Base-by-base conservation (phyloP, 2,329 filamentous ascomycete species). In the Trichophaea hybrida region DNA sequence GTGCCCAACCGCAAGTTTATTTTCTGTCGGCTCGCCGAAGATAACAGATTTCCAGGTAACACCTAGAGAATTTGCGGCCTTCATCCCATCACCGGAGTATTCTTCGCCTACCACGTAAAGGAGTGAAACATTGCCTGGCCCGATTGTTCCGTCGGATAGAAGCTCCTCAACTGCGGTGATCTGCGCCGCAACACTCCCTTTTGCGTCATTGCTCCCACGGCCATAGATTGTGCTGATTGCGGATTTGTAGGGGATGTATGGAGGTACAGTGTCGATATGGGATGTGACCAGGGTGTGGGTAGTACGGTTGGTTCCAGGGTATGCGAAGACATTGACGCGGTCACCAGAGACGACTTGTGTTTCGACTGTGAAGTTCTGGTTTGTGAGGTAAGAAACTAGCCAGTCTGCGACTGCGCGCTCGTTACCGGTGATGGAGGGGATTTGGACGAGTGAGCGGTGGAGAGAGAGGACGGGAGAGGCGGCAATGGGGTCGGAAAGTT, bases 21-120 rank as follows among this genome's bases (percentile, higher is more conserved):
- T 80, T 69, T 94, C 88, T 0, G 93, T 98, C 0, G 91, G 91
- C 71, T 98, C 93, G 44, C 93, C 91, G 69, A 96, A 97, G 68
- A 93, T 85, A 68, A 88, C 83, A 2, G 88, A 81, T 37, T 84
- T 78, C 75, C 81, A 83, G 15, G 59, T 69, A 65, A 77, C 63
- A 55, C 74, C 70, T 46, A 80, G 69, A 4, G 73, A 69, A 17
- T 81, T 76, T 1, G 66, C 62, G 54, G 71, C 68, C 55, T 71
- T 72, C 91, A 97, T 97, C 6, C 91, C 91, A 63, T 85, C 84
- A 7, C 91, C 91, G 2, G 76, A 76, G 2, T 77, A 78, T 72
- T 97, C 91, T 72, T 98, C 91, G 61, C 88, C 89, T 0, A 95
- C 86, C 0, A 87, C 84, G 64, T 79, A 86, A 1, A 85, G 70